Evolutionary conservation across 176 grass and related monocot genomes (phyloP).

Genomic region (Cenchrus americanus): DNA sequence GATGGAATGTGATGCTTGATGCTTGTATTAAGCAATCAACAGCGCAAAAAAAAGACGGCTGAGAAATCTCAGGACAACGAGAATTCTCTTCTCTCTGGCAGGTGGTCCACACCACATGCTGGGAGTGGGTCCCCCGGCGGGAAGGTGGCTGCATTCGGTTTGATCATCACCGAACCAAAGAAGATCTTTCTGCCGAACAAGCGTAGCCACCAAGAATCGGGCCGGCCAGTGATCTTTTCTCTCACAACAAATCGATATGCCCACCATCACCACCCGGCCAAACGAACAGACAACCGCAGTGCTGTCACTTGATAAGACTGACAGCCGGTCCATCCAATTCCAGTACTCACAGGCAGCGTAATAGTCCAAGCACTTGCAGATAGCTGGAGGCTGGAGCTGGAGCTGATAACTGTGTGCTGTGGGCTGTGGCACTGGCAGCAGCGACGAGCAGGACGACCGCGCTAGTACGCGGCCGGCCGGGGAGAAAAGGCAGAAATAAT

Average conservation of each 20-base stretch:
- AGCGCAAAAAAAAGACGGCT: background rate
- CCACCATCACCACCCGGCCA: too few species aligned
- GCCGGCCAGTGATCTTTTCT: too few species aligned
- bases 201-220: too few species aligned
- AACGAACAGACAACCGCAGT: too few species aligned
- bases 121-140: background rate
- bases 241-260: too few species aligned
- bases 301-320: background rate
- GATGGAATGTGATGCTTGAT: background rate
- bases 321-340: background rate
- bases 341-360: background rate
- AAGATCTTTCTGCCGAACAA: too few species aligned
- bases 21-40: background rate
- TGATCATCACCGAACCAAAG: too few species aligned
- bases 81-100: background rate
- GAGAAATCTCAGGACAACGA: background rate
- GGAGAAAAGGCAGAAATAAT: slow-evolving; percentile 41
- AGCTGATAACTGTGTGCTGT: background rate
- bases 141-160: too few species aligned
- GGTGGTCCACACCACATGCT: background rate
- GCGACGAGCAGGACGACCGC: background rate
- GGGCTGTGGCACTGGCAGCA: background rate
- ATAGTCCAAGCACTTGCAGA: background rate
- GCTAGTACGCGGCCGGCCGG: background rate
- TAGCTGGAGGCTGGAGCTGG: background rate